A percentile compares a stretch with the other conserved stretches of the same genome.
Conservation (phyloP, 805 yeast species). For the Starmera caribaea region DNA sequence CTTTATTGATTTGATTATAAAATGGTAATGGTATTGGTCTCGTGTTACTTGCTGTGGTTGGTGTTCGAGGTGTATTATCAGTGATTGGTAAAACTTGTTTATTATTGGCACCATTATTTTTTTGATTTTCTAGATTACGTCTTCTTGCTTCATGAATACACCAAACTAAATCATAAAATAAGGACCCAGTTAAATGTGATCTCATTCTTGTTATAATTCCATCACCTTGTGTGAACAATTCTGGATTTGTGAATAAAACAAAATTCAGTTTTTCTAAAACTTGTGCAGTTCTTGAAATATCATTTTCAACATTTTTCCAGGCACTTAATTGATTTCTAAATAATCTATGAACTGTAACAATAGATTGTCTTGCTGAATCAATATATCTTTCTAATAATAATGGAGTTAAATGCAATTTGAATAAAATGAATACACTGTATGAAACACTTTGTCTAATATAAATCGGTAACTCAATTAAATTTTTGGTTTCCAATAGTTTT, state of each 20-base stretch:
- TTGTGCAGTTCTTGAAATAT: conserved; percentile 84
- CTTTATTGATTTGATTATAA: conserved; percentile 82
- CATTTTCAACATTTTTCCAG: conserved; percentile 82
- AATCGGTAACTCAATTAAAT: conserved; percentile 76
- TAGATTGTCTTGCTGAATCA: conserved; percentile 85
- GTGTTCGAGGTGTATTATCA: conserved; percentile 10
- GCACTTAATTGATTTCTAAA: conserved; percentile 83
- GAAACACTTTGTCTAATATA: conserved; percentile 82
- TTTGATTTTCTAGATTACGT: conserved; percentile 37
- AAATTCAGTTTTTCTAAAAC: conserved; percentile 82
- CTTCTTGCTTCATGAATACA: conserved; percentile 91
- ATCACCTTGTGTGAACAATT: conserved; percentile 60
- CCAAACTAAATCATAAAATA: conserved; percentile 89
- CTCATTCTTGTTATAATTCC: conserved; percentile 82
- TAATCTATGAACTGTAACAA: conserved; percentile 84
- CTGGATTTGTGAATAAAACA: conserved; percentile 81
- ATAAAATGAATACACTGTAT: conserved; percentile 67
- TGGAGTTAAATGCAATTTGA: conserved; percentile 75
- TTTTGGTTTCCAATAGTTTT: conserved; percentile 53
- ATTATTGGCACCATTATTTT: conserved; percentile 6
- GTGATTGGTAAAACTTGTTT: too few species aligned
- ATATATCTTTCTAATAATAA: conserved; percentile 55
- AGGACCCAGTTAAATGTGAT: conserved; percentile 83
- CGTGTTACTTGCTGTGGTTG: conserved; percentile 9
- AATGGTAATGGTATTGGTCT: conserved; percentile 62